Percentiles rank a stretch among this genome's conserved stretches.
Conservation (phyloP, 2,329 filamentous ascomycete genomes). For the Diaporthe amygdali region DNA sequence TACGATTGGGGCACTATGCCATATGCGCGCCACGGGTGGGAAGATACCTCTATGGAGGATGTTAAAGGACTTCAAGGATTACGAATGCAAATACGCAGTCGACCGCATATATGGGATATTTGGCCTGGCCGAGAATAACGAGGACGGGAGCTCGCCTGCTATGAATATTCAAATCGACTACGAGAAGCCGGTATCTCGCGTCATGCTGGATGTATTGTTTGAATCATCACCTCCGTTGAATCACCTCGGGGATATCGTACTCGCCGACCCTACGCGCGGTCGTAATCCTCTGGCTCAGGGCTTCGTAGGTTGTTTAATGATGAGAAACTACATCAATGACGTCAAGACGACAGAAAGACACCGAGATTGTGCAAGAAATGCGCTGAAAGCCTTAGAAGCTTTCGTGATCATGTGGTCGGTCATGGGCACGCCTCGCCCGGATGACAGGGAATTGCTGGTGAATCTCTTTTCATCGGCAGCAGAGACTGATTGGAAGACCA, state of each 20-base stretch:
- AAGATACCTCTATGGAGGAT: background rate
- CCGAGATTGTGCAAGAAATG: background rate
- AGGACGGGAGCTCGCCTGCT: background rate
- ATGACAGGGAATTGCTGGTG: background rate
- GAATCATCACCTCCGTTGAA: background rate
- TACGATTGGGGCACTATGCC: background rate
- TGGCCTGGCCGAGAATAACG: background rate
- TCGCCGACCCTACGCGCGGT: background rate
- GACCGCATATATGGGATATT: background rate
- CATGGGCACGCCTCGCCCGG: rapidly evolving
- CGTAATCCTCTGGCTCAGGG: too few species aligned
- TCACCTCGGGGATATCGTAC: too few species aligned
- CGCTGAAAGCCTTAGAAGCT: background rate
- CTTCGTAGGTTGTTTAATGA: too few species aligned
- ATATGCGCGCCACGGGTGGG: background rate
- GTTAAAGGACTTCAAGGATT: rapidly evolving
- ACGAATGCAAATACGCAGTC: background rate
- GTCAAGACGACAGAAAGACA: background rate
- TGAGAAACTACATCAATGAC: background rate
- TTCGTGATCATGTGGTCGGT: background rate
- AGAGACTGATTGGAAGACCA: background rate
- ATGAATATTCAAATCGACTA: background rate
- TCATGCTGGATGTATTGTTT: background rate
- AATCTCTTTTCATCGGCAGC: background rate
- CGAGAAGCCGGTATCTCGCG: background rate